Base-by-base conservation (phyloP, 2,329 filamentous ascomycete species). In the Botrytis fabae region DNA sequence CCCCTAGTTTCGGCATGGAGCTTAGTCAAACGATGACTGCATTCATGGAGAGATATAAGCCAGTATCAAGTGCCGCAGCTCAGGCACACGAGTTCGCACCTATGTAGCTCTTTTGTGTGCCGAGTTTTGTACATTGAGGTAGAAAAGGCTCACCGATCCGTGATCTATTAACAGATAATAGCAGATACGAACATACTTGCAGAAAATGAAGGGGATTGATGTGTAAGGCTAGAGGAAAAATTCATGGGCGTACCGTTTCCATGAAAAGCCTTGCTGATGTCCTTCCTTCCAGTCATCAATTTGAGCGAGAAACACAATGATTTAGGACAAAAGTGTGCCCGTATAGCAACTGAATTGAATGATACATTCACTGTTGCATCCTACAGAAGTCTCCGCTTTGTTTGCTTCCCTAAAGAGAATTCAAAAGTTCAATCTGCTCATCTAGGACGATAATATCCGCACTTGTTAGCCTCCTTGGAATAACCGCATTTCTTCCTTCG, bases 21-120 rank as follows among this genome's bases (percentile, higher is more conserved):
- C n/a, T 64, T 32, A 32, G 22, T 46, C 62, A 46, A 64, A 46
- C n/a, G 61, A 46, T 64, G 60, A 42, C 38, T 63, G 38, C 42
- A 65, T 35, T 35, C 8, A 48, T 12, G 46, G 42, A 64, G 42
- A 57, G 42, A 65, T 48, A 14, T 38, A 48, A 38, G 63, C 32
- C 28, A 48, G 44, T 65, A 48, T 48, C 44, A 20, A 65, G 44
- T 65, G 63, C 63, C 12, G 42, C 44, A 62, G 38, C 60, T 48
- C 62, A 65, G 42, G 42, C 22, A 65, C 20, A 48, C 46, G 28
- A 16, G 20, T 22, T 35, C 32, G 20, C 28, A 28, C 42, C 20
- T 48, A 20, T 42, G 16, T 28, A 44, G 42, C 5, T 57, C 3
- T 28, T 28, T 16, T 16, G n/a, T 16, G 16, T 54, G n/a, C 28